phyloP scores from a whole-genome alignment of 805 yeast genomes.

The Candida nitratophila region DNA sequence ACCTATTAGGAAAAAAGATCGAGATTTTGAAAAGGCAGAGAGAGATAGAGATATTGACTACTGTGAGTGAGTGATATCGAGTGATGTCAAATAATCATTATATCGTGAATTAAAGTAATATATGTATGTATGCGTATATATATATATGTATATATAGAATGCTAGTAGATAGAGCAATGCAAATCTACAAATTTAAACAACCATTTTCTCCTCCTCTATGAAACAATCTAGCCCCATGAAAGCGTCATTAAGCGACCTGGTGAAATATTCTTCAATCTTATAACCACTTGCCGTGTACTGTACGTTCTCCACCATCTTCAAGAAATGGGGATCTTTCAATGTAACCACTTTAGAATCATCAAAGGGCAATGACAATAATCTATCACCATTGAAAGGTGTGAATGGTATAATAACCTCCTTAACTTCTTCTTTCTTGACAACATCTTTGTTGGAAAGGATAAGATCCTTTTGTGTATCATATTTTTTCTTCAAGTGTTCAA shows the following conservation, averaged over 20 bases:
- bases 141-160: no score
- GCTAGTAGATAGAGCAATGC: no score
- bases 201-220: constrained; percentile 49
- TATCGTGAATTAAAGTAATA: no score
- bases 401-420: constrained; percentile 49
- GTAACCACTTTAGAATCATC: constrained; percentile 12
- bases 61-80: no score
- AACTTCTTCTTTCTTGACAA: constrained; percentile 24
- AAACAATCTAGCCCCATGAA: constrained; percentile 85
- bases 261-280: constrained; percentile 59
- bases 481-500: constrained; percentile 31
- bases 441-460: constrained; percentile 19
- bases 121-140: no score
- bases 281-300: constrained; percentile 85
- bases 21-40: no score
- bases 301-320: constrained; percentile 35
- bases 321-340: constrained; percentile 58
- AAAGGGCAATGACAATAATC: constrained; percentile 43
- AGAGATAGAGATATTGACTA: no score
- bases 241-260: constrained; percentile 78
- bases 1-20: no score
- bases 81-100: no score
- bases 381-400: constrained; percentile 92
- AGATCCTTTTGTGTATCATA: constrained; percentile 21
- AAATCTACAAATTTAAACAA: background rate